Percentiles rank a stretch among this genome's conserved stretches.
These are phyloP conservation scores for Naganishia antarctica DNA, from an alignment of 768 basidiomycete species.

Conservation along the genomic window DNA sequence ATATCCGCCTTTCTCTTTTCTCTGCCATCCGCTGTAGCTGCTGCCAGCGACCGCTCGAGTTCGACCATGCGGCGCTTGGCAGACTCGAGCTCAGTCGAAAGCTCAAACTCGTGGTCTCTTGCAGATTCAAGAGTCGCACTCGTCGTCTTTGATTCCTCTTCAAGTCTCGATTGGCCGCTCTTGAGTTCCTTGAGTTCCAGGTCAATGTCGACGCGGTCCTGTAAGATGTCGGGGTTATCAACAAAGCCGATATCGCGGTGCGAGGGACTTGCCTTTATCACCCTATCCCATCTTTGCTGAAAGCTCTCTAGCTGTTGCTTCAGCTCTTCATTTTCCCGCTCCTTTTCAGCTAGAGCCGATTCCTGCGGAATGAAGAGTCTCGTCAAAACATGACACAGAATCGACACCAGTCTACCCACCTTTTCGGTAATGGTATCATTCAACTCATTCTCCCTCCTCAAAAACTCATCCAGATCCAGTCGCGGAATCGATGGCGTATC, in stretches of 20 bases:
- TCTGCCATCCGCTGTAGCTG: constrained; percentile 86
- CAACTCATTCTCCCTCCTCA: constrained; percentile 92
- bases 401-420: constrained; percentile 34
- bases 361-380: constrained; percentile 59
- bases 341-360: constrained; percentile 67
- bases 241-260: too few species aligned
- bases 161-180: constrained; percentile 81
- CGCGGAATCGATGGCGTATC: constrained; percentile 33
- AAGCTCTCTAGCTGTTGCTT: constrained; percentile 82
- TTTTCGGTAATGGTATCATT: constrained; percentile 86
- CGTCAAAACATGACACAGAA: too few species aligned
- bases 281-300: constrained; percentile 78
- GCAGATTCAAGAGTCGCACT: constrained; percentile 87
- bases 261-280: constrained; percentile 60
- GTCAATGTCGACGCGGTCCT: constrained; percentile 94
- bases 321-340: constrained; percentile 81
- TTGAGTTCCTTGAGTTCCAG: constrained; percentile 87
- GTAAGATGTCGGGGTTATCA: background rate
- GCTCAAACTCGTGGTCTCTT: constrained; percentile 86
- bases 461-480: constrained; percentile 87
- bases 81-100: constrained; percentile 57
- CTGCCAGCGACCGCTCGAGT: constrained; percentile 75
- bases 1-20: constrained; percentile 99
- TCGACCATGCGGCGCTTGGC: constrained; percentile 66
- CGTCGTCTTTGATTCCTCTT: constrained; percentile 94